Evolutionary conservation across 805 yeast species (phyloP).

Genomic region (Metschnikowia rubicola): DNA sequence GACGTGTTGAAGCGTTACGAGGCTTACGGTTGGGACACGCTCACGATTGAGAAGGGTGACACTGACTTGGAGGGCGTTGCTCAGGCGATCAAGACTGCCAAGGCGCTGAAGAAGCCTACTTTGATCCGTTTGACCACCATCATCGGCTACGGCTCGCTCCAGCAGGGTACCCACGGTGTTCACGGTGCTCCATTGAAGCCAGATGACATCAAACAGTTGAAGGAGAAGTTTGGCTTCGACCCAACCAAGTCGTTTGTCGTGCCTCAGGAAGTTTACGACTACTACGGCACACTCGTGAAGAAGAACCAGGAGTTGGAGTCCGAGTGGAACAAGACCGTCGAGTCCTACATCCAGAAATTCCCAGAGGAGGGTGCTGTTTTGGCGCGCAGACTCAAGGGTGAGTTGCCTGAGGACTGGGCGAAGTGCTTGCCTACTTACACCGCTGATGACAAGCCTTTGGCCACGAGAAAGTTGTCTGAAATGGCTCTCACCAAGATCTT

Average conservation of each 20-base stretch:
- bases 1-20: slow-evolving; percentile 80
- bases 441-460: slow-evolving; percentile 75
- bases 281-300: slow-evolving; percentile 53
- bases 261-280: slow-evolving; percentile 77
- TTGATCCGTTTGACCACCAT: slow-evolving; percentile 84
- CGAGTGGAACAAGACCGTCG: slow-evolving; percentile 70
- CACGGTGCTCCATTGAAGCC: slow-evolving; percentile 96
- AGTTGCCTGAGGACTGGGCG: slow-evolving; percentile 83
- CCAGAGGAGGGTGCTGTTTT: slow-evolving; percentile 79
- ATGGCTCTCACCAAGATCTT: slow-evolving; percentile 61
- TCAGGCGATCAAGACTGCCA: slow-evolving; percentile 77
- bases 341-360: slow-evolving; percentile 60
- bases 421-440: slow-evolving; percentile 74
- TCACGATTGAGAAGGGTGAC: slow-evolving; percentile 78
- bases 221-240: slow-evolving; percentile 81
- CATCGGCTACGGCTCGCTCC: slow-evolving; percentile 89
- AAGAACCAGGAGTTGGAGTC: slow-evolving; percentile 66
- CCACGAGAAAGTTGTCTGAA: slow-evolving; percentile 93
- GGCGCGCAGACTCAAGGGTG: slow-evolving; percentile 68
- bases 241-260: slow-evolving; percentile 77
- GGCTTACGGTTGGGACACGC: slow-evolving; percentile 92
- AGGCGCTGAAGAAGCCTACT: slow-evolving; percentile 83
- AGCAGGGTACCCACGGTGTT: slow-evolving; percentile 83
- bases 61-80: slow-evolving; percentile 67
- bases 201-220: slow-evolving; percentile 87